Base-by-base conservation (phyloP, 1,284 basidiomycete species). In the Heterobasidion irregulare region DNA sequence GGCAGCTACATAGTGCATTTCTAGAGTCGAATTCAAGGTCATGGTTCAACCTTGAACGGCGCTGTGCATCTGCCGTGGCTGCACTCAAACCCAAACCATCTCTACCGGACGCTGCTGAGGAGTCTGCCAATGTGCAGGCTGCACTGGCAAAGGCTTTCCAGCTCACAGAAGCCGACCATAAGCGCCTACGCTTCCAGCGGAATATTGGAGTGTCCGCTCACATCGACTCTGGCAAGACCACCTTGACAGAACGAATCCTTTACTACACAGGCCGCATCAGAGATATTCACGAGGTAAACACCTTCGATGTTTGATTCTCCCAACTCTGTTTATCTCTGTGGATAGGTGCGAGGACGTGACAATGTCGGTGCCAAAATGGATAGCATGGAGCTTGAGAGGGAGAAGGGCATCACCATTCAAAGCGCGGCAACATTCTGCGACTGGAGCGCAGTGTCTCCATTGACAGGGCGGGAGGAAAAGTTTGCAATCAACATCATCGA, bases 341-440 rank as follows among this genome's bases (percentile, higher is more conserved):
- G 36, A 12, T 62, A 90, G 88, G 88, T 92, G 61, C 81, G 97
- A 63, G 97, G 97, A 45, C 82, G 90, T 55, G 96, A 99, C 70
- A 86, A 88, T 52, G 94, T 99, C 26, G 97, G 96, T 52, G 97
- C 96, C 26, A 99, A 99, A 78, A 99, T 99, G 97, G 96, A 99
- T 73, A 92, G 89, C 66, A 99, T 99, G 96, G 97, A 99, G 64
- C 79, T 99, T 8, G 97, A 99, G 71, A 80, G 96, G 51, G 97
- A 99, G 73, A 99, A 99, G 75, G 97, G 96, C 50, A 99, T 99
- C 66, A 99, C 97, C 34, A 99, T 99, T 62, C 96, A 99, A 73
- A 94, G 91, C 65, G 96, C 97, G 4, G 97, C 97, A 1, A 99
- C 97, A 0, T 99, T 96, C 72, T 97, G 94, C 66, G 94, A 97